Evolutionary conservation across 345 rosid genomes (phyloP), one percentile per base, ranked within the genome.

Genomic region (Turritis glabra): DNA sequence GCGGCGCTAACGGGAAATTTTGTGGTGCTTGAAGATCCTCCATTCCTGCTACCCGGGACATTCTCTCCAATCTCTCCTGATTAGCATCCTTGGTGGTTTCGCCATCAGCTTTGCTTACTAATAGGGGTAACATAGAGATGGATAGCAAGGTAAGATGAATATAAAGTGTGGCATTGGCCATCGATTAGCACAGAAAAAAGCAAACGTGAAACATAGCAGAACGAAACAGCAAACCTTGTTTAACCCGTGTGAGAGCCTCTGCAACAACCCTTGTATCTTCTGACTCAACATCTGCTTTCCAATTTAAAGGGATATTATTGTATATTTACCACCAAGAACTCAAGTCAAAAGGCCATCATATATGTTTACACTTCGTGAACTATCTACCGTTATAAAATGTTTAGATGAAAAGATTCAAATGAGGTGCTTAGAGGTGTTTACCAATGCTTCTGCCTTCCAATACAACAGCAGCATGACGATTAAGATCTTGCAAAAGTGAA

Each of bases 391-490:
- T 11, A 53, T 4, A 30, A 50, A 40, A 59, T 8, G 8, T 26
- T 38, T 11, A 29, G 12, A 59, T 68, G 22, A 32, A 53, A 43
- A 52, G 13, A 58, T 26, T 51, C 10, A 33, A 27, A 55, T 58
- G 27, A 41, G 29, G 37, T 38, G 35, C 51, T 56, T 25, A 58
- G 64, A 71, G 53, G 67, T 65, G 67, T 74, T 69, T 73, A 87
- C 98, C 96, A 72, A 90, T 75, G 80, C 80, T 52, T 78, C 89
- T 80, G 82, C 98, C 98, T 75, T 90, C 93, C 75, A 91, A 93
- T 80, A 94, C 95, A 74, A 91, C 93, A 64, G 92, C 94, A 62
- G 93, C 91, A 83, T 94, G 98, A 53, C 96, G 85, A 60, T 89
- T 89, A 72, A 94, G 85, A 53, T 89, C 97, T 64, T 87, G 96